A percentile compares a stretch with the other conserved stretches of the same genome.
phyloP scores from a whole-genome alignment of 305 asterid species.

The Solanum hybrid region DNA sequence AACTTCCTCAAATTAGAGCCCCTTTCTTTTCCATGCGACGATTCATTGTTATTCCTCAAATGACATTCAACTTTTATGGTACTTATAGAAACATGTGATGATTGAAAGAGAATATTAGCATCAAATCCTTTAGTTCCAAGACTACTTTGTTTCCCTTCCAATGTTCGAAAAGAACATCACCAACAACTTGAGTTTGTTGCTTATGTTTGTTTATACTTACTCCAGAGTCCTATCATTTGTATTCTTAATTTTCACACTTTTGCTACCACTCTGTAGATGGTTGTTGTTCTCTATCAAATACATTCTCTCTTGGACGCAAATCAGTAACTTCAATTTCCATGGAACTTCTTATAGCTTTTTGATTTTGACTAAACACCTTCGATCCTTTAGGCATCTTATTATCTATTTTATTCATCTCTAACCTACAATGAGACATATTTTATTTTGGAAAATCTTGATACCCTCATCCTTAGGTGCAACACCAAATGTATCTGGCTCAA shows the following conservation, averaged over 20 bases:
- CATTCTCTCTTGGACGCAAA: too few relatives aligned
- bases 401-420: too few relatives aligned
- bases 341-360: too few relatives aligned
- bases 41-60: background rate
- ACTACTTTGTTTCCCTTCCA: background rate
- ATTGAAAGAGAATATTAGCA: background rate
- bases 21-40: background rate
- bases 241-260: background rate
- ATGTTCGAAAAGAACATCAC: background rate
- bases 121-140: background rate
- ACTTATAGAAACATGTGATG: background rate
- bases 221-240: background rate
- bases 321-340: too few relatives aligned
- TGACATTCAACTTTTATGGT: background rate
- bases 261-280: background rate
- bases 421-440: too few relatives aligned
- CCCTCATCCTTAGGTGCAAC: too few relatives aligned
- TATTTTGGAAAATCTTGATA: too few relatives aligned
- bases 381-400: too few relatives aligned
- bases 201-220: background rate
- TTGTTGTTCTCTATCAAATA: too few relatives aligned
- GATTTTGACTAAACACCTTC: too few relatives aligned
- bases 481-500: too few relatives aligned
- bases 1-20: background rate
- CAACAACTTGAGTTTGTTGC: background rate